Evolutionary conservation across 1,139 yeast genomes (phyloP).

Genomic region (Yueomyces sp.): DNA sequence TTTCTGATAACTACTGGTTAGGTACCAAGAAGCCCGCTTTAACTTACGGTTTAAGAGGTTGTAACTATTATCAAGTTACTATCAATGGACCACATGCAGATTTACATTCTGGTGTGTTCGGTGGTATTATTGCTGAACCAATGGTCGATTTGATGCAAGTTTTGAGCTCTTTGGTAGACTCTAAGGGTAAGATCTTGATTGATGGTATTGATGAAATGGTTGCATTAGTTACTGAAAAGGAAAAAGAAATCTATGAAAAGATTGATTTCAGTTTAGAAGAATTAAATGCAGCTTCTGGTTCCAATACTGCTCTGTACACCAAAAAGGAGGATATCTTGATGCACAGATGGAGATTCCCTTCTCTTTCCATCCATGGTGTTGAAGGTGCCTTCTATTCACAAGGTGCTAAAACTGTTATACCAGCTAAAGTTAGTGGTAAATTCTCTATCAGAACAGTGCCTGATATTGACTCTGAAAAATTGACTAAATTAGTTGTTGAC

Average conservation of each 20-base stretch:
- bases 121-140: conserved; percentile 96
- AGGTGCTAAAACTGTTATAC: conserved; percentile 97
- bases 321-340: conserved; percentile 75
- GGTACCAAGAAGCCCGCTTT: conserved; percentile 94
- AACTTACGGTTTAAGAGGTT: conserved; percentile 95
- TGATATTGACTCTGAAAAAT: conserved; percentile 66
- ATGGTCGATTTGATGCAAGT: conserved; percentile 83
- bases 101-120: conserved; percentile 93
- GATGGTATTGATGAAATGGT: conserved; percentile 91
- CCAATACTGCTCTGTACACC: conserved; percentile 66
- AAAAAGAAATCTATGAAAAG: conserved; percentile 63
- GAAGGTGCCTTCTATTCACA: conserved; percentile 94
- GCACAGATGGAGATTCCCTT: conserved; percentile 98
- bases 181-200: conserved; percentile 68
- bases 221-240: conserved; percentile 78
- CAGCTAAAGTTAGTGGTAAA: conserved; percentile 87
- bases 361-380: conserved; percentile 88
- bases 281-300: conserved; percentile 79
- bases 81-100: conserved; percentile 93
- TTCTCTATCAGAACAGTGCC: conserved; percentile 97
- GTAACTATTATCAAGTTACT: conserved; percentile 76
- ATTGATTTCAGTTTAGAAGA: conserved; percentile 81
- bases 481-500: conserved; percentile 64
- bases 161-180: conserved; percentile 63
- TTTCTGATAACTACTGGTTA: conserved; percentile 95